phyloP scores from a whole-genome alignment of 441 rosid genomes.

The Breynia disticha region DNA sequence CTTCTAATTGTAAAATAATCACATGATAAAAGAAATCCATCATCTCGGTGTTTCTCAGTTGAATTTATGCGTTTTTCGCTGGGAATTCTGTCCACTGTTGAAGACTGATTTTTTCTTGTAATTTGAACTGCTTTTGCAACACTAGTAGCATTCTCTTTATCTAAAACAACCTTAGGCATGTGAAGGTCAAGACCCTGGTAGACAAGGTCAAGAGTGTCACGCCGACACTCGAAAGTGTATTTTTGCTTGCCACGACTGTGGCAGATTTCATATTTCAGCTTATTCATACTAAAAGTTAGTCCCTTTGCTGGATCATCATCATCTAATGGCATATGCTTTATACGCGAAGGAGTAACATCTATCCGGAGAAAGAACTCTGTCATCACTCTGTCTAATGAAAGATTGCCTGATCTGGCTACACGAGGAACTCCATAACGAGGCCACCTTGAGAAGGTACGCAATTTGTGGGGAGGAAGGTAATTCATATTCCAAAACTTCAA shows the following conservation, averaged over 20 bases:
- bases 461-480: slow-evolving; percentile 88
- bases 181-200: slow-evolving; percentile 96
- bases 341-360: slow-evolving; percentile 63
- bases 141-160: slow-evolving; percentile 51
- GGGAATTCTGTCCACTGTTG: slow-evolving; percentile 49
- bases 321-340: slow-evolving; percentile 74
- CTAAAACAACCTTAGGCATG: slow-evolving; percentile 58
- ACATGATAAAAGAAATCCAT: slow-evolving; percentile 86
- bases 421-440: slow-evolving; percentile 94
- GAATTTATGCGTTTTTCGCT: slow-evolving; percentile 43
- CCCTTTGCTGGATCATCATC: slow-evolving; percentile 96
- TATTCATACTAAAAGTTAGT: slow-evolving; percentile 64
- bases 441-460: slow-evolving; percentile 86
- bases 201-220: slow-evolving; percentile 93
- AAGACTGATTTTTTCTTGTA: slow-evolving; percentile 60
- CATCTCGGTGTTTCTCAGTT: slow-evolving; percentile 76
- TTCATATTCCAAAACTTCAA: slow-evolving; percentile 75
- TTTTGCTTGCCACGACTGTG: slow-evolving; percentile 85
- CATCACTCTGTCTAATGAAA: slow-evolving; percentile 88
- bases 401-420: slow-evolving; percentile 73
- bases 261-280: slow-evolving; percentile 79
- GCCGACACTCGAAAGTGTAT: slow-evolving; percentile 79
- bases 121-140: slow-evolving; percentile 43
- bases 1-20: slow-evolving; percentile 95
- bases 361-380: slow-evolving; percentile 94